phyloP scores from a whole-genome alignment of 768 basidiomycete species.

The Strobilomyces echinocephalus region DNA sequence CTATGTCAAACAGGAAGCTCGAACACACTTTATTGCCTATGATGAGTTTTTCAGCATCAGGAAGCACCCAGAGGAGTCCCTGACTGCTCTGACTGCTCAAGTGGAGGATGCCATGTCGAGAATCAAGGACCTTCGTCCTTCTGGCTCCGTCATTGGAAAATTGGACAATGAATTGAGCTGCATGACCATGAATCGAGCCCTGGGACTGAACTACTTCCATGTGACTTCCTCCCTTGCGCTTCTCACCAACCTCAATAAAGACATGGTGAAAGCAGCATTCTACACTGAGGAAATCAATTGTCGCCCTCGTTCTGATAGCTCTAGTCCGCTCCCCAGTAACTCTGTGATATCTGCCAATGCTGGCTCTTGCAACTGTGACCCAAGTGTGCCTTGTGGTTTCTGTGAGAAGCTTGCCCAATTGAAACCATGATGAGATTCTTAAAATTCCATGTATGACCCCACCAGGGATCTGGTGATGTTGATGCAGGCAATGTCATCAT shows the following conservation, averaged over 20 bases:
- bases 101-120: constrained; percentile 1
- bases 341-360: neutral
- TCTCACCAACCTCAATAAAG: constrained; percentile 5
- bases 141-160: neutral
- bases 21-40: too few species aligned
- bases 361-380: neutral
- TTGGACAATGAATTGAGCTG: neutral
- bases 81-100: neutral
- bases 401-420: neutral
- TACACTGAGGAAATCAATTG: constrained; percentile 1
- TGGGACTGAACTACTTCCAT: neutral
- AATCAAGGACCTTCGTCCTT: constrained; percentile 3
- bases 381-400: neutral
- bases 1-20: too few species aligned
- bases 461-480: too few species aligned
- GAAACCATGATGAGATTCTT: too few species aligned
- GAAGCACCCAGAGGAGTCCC: neutral
- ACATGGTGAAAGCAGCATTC: constrained; percentile 2
- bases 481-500: too few species aligned
- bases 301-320: neutral
- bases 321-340: neutral
- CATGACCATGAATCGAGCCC: neutral
- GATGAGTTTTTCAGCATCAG: too few species aligned
- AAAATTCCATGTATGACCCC: too few species aligned
- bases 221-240: constrained; percentile 4